These are phyloP conservation scores for Tothia fuscella DNA, from an alignment of 2,329 filamentous ascomycete genomes.

Conservation along the genomic window DNA sequence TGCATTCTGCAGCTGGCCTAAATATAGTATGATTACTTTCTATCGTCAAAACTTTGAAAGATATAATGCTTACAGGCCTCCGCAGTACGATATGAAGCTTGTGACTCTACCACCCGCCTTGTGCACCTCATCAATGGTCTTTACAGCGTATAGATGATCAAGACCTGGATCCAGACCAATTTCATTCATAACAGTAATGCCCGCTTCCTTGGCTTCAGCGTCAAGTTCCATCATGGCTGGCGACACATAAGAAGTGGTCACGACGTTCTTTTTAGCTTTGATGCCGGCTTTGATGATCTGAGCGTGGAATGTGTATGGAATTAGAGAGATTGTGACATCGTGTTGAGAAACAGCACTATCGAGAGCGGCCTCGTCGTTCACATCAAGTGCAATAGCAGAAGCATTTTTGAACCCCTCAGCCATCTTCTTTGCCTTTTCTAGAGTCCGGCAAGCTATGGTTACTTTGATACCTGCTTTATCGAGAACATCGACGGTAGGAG, in stretches of 20 bases:
- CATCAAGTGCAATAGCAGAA: conserved; percentile 71
- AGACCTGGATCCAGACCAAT: conserved; percentile 67
- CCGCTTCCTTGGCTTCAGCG: conserved; percentile 69
- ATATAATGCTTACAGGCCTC: conserved; percentile 64
- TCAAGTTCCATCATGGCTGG: conserved; percentile 88
- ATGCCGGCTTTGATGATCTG: conserved; percentile 89
- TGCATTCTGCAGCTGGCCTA: conserved; percentile 54
- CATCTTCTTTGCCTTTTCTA: conserved; percentile 65
- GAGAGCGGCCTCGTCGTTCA: conserved; percentile 61
- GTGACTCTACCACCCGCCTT: conserved; percentile 72
- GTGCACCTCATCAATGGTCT: conserved; percentile 84
- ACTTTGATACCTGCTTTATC: conserved; percentile 45
- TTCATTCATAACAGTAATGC: conserved; percentile 97
- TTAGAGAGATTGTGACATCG: conserved; percentile 61
- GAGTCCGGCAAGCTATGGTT: conserved; percentile 65
- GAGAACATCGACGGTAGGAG: conserved; percentile 46
- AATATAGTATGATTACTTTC: too few species aligned
- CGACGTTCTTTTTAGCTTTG: conserved; percentile 86
- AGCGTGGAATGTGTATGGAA: conserved; percentile 85
- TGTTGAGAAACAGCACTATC: conserved; percentile 70
- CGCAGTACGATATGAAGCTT: conserved; percentile 75
- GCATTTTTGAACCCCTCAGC: conserved; percentile 58
- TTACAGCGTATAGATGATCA: conserved; percentile 69
- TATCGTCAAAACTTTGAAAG: too few species aligned
- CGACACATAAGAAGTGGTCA: conserved; percentile 88